Conservation (phyloP, 495 filamentous ascomycete genomes). For the Daldinia concentrica region DNA sequence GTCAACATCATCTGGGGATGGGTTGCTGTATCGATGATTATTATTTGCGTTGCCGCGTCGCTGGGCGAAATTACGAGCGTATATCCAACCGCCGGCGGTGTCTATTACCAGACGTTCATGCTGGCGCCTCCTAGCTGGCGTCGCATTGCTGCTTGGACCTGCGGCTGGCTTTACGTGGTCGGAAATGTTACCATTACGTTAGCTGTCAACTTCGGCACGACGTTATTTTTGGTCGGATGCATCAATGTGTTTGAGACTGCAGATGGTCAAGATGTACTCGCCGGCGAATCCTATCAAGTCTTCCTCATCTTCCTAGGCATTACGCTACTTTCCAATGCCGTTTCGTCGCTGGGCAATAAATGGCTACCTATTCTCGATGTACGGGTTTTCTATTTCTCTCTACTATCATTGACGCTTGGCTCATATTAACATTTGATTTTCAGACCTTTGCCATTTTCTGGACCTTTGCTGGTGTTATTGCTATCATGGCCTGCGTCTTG, state of each 20-base stretch:
- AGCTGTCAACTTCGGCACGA: slow-evolving; percentile 73
- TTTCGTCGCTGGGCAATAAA: slow-evolving; percentile 66
- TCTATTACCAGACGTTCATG: slow-evolving; percentile 68
- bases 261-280: slow-evolving; percentile 49
- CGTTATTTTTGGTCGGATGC: slow-evolving; percentile 62
- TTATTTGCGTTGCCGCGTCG: slow-evolving; percentile 61
- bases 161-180: slow-evolving; percentile 72
- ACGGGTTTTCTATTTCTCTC: slow-evolving; percentile 22
- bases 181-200: slow-evolving; percentile 77
- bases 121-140: slow-evolving; percentile 54
- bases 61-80: slow-evolving; percentile 66
- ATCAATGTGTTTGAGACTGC: slow-evolving; percentile 62
- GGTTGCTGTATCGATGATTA: slow-evolving; percentile 60
- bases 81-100: slow-evolving; percentile 64
- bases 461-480: slow-evolving; percentile 59
- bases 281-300: slow-evolving; percentile 64
- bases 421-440: slow-evolving; percentile 4
- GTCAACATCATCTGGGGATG: slow-evolving; percentile 74
- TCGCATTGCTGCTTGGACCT: slow-evolving; percentile 67
- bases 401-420: background rate
- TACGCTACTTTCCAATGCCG: slow-evolving; percentile 61
- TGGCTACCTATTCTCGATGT: slow-evolving; percentile 67
- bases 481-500: slow-evolving; percentile 55
- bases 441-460: slow-evolving; percentile 63
- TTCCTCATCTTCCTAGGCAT: slow-evolving; percentile 68